Evolutionary conservation across 2,329 filamentous ascomycete genomes (phyloP), one percentile per base, ranked within the genome.

Genomic region (Lachnellula cervina): DNA sequence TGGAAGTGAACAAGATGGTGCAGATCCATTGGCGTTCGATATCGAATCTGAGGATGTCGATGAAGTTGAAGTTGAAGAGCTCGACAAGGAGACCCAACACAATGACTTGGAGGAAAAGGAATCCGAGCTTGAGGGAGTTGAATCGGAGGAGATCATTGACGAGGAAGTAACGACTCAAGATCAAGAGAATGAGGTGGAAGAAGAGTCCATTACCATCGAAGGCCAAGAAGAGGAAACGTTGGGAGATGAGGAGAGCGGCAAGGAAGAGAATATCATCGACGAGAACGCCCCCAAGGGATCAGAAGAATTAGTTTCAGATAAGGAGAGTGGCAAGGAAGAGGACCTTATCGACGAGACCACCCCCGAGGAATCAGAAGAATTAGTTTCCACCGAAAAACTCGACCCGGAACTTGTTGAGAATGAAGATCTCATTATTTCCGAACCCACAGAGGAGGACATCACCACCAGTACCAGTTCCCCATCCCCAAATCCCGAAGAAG

Each of bases 231-330:
- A 61, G 4, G 59, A 58, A 2, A 56, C 62, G 32, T 59, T 57
- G 8, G 68, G 57, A 6, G 68, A 51, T 34, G 72, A 42, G 53
- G 61, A 55, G 1, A 58, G 65, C 13, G 64, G 62, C 4, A 52
- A 51, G 9, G 66, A 69, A n/a, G 64, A 70, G 13, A 32, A 51
- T 17, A 65, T 68, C 14, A 54, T 63, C 8, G 51, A 71, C 11
- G 61, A 55, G 28, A 9, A 32, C 21, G 59, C 21, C 21, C n/a
- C n/a, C n/a, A n/a, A n/a, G n/a, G n/a, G n/a, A n/a, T n/a, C n/a
- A 40, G 14, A 40, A 40, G 14, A 16, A 40, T 11, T 2, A 40
- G 5, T 7, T 8, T 25, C 14, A 13, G 45, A 42, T 16, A 48
- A 50, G 32, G 49, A 49, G 38, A 51, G 34, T 25, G 40, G 34